Base-by-base conservation (phyloP, 768 basidiomycete genomes). In the Lactifluus rugatus region DNA sequence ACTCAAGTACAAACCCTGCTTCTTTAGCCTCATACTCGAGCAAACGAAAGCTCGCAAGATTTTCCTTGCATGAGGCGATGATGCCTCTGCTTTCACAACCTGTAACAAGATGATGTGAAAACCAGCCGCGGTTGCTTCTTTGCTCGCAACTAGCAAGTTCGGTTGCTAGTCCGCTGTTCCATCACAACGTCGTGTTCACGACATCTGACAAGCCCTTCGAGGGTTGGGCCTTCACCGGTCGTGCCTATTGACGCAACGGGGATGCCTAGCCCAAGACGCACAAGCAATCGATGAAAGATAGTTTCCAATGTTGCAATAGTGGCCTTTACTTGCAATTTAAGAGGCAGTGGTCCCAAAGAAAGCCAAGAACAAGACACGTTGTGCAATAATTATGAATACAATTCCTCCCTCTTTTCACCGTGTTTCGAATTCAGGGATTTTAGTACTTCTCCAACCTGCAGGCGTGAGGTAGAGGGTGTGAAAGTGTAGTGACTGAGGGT, bases 381-480 rank as follows among this genome's bases (percentile, higher is more conserved):
- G 51, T 16, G 32, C 34, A 10, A 47, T 31, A 32, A 37, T 48
- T 58, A 58, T 45, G 57, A 58, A 48, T 58, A 53, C 57, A 58
- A 47, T 16, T 58, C 19, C 17, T 17, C 23, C 19, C 13, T 17
- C n/a, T n/a, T 25, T 46, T 34, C 17, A 17, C 2, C 21, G 44
- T 32, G 46, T 26, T 17, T 9, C 10, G 26, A 26, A 13, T 21
- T 44, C 23, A 8, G 52, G 34, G 14, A 17, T 48, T n/a, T 39
- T 53, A 28, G 26, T 53, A 26, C 23, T 52, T 48, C 31, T 53
- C 37, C 36, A 14, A 42, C 36, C 23, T 50, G 41, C 28, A 32
- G 14, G 26, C 36, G n/a, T n/a, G 41, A 25, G 19, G 10, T 32
- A n/a, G 9, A 39, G 28, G 17, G 44, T 6, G 3, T 10, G 13